Base-by-base conservation (phyloP, 2,329 filamentous ascomycete genomes). In the Chalaropsis thielavioides region DNA sequence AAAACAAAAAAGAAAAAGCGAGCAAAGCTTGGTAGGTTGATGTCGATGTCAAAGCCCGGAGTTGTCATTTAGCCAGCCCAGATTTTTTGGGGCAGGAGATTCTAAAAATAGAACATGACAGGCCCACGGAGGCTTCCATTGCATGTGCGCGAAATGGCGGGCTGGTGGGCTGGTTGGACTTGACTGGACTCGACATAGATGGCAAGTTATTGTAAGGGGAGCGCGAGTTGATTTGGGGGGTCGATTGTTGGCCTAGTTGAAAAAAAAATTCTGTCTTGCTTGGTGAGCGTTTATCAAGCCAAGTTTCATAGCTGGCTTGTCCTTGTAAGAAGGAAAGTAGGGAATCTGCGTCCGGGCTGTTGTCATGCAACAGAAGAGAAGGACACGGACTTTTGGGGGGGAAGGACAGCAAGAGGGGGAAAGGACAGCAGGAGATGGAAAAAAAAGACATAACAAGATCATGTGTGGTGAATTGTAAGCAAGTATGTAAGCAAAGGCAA, bases 101-200 rank as follows among this genome's bases (percentile, higher is more conserved):
- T 58, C 54, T 58, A 58, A 58, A 58, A 58, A 58, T 58, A 58
- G 54, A n/a, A 38, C 31, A n/a, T 19, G 54, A 13, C 54, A 58
- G 27, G 22, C n/a, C 54, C 54, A 35, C 11, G 54, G 27, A 35
- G n/a, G 27, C 27, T n/a, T 13, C 54, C 54, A 58, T n/a, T 38
- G 27, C 24, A 58, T 22, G 8, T n/a, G 24, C 5, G 17, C 27
- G 6, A 38, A 31, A 38, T 35, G 19, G 22, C 38, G 24, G 27
- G 35, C 19, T 31, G 15, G 27, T 58, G 6, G 54, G 54, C 6
- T 10, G 17, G 15, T 38, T 11, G 2, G 31, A n/a, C n/a, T n/a
- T n/a, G n/a, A n/a, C 15, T 56, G 24, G 22, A 49, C 46, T 19
- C 31, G 31, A 31, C 31, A 22, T 31, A 22, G 19, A n/a, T 24